Evolutionary conservation across 768 basidiomycete species (phyloP).

Genomic region (Cantharellus cinnabarinus): DNA sequence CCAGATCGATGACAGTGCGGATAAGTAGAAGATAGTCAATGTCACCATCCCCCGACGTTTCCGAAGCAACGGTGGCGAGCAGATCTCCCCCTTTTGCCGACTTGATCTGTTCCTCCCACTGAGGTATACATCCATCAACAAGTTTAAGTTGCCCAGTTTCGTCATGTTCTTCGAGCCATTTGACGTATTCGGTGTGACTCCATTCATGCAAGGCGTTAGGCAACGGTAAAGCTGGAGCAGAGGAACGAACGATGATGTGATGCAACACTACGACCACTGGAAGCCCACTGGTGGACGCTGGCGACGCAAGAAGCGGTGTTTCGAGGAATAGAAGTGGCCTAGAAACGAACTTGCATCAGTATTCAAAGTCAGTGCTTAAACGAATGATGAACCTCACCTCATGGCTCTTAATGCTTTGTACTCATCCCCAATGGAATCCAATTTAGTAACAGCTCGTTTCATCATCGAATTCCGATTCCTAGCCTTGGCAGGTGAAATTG

Average conservation of each 20-base stretch:
- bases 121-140: slow-evolving; percentile 54
- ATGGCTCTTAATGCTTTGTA: slow-evolving; percentile 71
- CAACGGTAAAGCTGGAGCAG: slow-evolving; percentile 34
- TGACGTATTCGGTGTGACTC: slow-evolving; percentile 90
- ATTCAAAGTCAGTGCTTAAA: neutral
- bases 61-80: slow-evolving; percentile 16
- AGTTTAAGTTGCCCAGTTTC: slow-evolving; percentile 62
- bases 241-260: slow-evolving; percentile 77
- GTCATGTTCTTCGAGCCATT: slow-evolving; percentile 85
- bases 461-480: slow-evolving; percentile 15
- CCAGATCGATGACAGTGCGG: slow-evolving; percentile 15
- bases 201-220: slow-evolving; percentile 83
- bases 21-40: slow-evolving; percentile 49
- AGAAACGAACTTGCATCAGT: neutral
- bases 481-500: slow-evolving; percentile 37
- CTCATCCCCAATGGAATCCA: slow-evolving; percentile 68
- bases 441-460: slow-evolving; percentile 38
- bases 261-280: slow-evolving; percentile 78
- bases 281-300: slow-evolving; percentile 51
- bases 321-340: slow-evolving; percentile 85
- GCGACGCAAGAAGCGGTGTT: slow-evolving; percentile 41
- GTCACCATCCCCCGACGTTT: slow-evolving; percentile 18
- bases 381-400: slow-evolving; percentile 32
- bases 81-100: slow-evolving; percentile 29
- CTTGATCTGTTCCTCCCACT: slow-evolving; percentile 37